These are phyloP conservation scores for Neonectria coccinea DNA, from an alignment of 2,329 filamentous ascomycete genomes.

Conservation along the genomic window DNA sequence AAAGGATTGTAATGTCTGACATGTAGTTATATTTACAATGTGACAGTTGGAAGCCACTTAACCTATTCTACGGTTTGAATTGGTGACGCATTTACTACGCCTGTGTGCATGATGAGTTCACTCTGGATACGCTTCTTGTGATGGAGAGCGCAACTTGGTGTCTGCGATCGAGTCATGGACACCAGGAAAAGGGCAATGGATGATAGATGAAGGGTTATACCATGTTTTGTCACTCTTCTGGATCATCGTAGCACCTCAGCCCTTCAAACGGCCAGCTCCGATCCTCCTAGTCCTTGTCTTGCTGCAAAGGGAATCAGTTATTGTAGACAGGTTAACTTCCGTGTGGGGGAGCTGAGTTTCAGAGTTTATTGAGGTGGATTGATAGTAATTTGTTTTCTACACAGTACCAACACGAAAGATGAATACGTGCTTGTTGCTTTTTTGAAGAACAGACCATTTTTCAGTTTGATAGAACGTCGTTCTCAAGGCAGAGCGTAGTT, in stretches of 20 bases:
- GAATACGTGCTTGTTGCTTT: background rate
- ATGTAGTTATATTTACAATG: background rate
- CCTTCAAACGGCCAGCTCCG: conserved; percentile 1
- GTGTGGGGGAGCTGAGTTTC: conserved; percentile 8
- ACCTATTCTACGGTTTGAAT: background rate
- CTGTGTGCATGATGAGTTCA: background rate
- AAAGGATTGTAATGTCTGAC: background rate
- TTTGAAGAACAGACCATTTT: background rate
- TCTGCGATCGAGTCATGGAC: background rate
- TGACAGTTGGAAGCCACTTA: too few relatives aligned
- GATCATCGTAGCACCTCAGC: background rate
- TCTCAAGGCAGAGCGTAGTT: background rate
- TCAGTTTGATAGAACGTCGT: background rate
- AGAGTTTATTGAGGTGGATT: conserved; percentile 1
- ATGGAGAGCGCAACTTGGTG: background rate
- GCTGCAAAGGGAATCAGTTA: background rate
- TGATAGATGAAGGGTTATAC: background rate
- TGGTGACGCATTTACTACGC: background rate
- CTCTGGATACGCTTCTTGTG: background rate
- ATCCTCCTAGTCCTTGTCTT: conserved; percentile 5
- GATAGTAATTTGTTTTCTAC: background rate
- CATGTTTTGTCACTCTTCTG: background rate
- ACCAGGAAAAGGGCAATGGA: background rate
- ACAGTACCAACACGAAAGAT: background rate
- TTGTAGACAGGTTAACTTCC: conserved; percentile 2